These are phyloP conservation scores for Cryptococcus hybrid DNA, from an alignment of 1,284 basidiomycete genomes.

Conservation along the genomic window DNA sequence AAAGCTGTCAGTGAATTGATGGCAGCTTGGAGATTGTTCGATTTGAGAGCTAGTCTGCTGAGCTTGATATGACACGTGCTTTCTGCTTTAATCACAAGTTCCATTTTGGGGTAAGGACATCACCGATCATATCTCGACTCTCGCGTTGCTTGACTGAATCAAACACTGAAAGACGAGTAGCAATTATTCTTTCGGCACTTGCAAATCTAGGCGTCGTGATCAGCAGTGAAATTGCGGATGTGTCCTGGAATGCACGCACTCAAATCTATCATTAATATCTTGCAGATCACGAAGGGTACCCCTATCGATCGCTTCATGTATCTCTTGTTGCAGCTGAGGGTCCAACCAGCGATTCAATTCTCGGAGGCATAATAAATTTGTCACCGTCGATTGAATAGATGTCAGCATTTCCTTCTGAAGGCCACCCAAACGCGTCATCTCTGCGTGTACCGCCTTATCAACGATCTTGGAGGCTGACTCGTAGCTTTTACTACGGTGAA, in stretches of 20 bases:
- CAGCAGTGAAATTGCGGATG: not conserved
- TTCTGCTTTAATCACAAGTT: constrained; percentile 58
- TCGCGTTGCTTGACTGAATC: constrained; percentile 64
- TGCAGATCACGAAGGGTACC: constrained; percentile 13
- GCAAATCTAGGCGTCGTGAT: constrained; percentile 60
- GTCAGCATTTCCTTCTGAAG: constrained; percentile 73
- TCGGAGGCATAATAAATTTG: constrained; percentile 72
- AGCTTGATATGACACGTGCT: constrained; percentile 68
- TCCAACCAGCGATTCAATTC: constrained; percentile 57
- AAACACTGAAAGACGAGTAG: constrained; percentile 80
- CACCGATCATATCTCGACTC: constrained; percentile 59
- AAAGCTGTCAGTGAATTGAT: constrained; percentile 81
- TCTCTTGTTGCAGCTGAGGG: constrained; percentile 24
- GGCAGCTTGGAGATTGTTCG: constrained; percentile 72
- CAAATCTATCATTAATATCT: not conserved
- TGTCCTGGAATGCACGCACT: not conserved
- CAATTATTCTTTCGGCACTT: constrained; percentile 72
- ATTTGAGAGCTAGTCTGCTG: constrained; percentile 69
- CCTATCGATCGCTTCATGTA: constrained; percentile 51
- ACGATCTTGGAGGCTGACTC: constrained; percentile 56
- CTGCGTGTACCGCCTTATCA: constrained; percentile 56
- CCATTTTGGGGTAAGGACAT: constrained; percentile 57
- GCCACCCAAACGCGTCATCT: constrained; percentile 64
- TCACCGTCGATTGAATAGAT: constrained; percentile 65
- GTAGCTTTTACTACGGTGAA: constrained; percentile 68